Evolutionary conservation across 768 basidiomycete genomes (phyloP), one percentile per base, ranked within the genome.

Genomic region (Flagelloscypha sp.): DNA sequence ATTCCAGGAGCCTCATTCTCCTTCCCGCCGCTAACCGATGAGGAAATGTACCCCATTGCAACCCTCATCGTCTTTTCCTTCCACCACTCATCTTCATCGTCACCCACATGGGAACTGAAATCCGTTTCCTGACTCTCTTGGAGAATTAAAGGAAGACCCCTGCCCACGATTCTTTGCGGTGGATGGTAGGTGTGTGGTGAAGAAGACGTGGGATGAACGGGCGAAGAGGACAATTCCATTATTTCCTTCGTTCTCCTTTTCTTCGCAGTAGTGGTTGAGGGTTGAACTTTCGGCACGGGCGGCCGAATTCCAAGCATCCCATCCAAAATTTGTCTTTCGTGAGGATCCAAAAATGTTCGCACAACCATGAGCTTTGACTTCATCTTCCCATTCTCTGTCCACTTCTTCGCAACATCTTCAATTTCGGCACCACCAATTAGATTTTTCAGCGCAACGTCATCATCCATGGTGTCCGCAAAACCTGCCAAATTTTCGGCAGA

Each of bases 381-480:
- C 34, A 68, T 44, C 33, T 61, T 67, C 2, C 64, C 66, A 23
- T 56, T 63, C 19, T 74, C 72, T 0, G 67, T 72, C 80, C 80
- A 83, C 24, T 63, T 60, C 11, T 61, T 57, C 2, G 72, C 79
- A 11, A 63, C 49, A 18, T 60, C 65, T 3, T 48, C 53, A 0
- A 65, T 65, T 1, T 67, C n/a, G n/a, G n/a, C 70, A 28, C 68
- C 64, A 3, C 79, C 79, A 7, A 82, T 66, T n/a, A 84, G 50
- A 44, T 87, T 86, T 43, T 77, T 70, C 31, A 83, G 47, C 0
- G 72, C 65, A 0, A 72, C 61, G 32, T 83, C 79, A 7, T 56
- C 57, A 17, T 58, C 58, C 2, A 55, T 47, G 0, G 47, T 44
- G 6, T 48, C 44, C 10, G 48, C 47, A 5, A 38, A 13, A 7